A percentile compares a stretch with the other conserved stretches of the same genome.
Evolutionary conservation across 2,329 filamentous ascomycete genomes (phyloP).

Genomic region (Penicillium sp.): DNA sequence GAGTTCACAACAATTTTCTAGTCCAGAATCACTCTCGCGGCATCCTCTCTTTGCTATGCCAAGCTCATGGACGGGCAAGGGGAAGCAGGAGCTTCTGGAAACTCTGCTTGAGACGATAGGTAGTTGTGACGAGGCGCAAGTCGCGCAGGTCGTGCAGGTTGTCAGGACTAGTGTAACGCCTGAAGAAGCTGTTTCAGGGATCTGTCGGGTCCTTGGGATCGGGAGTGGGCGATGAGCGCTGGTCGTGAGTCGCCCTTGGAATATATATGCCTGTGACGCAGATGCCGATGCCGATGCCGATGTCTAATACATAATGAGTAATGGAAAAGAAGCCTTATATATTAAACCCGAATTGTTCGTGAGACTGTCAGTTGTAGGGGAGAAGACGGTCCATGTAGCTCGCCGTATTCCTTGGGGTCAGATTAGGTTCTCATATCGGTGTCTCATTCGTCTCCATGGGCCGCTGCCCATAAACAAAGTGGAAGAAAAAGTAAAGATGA

Average conservation of each 20-base stretch:
- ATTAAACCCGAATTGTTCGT: constrained; percentile 6
- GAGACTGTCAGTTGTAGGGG: constrained; percentile 4
- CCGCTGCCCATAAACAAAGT: constrained; percentile 35
- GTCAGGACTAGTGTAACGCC: constrained; percentile 29
- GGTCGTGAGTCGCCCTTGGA: not conserved
- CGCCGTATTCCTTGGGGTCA: not conserved
- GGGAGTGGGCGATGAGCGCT: constrained; percentile 11
- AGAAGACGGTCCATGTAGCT: not conserved
- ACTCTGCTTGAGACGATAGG: constrained; percentile 28
- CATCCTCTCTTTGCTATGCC: constrained; percentile 2
- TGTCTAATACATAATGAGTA: not conserved
- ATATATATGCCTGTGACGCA: not conserved
- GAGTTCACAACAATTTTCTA: not conserved
- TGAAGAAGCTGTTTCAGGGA: constrained; percentile 29
- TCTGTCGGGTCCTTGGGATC: constrained; percentile 25
- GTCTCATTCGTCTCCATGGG: constrained; percentile 17
- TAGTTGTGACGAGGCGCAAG: constrained; percentile 27
- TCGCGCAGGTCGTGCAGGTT: constrained; percentile 29
- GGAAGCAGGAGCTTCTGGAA: constrained; percentile 26
- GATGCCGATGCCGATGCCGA: not conserved
- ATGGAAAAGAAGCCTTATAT: constrained; percentile 3
- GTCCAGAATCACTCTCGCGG: not conserved
- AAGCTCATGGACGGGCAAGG: constrained; percentile 25
- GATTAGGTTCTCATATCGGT: not conserved
- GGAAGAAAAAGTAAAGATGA: constrained; percentile 33